A percentile compares a stretch with the other conserved stretches of the same genome.
phyloP scores from a whole-genome alignment of 371 early-diverging fungal genomes.

The Chytridium lagenaria region DNA sequence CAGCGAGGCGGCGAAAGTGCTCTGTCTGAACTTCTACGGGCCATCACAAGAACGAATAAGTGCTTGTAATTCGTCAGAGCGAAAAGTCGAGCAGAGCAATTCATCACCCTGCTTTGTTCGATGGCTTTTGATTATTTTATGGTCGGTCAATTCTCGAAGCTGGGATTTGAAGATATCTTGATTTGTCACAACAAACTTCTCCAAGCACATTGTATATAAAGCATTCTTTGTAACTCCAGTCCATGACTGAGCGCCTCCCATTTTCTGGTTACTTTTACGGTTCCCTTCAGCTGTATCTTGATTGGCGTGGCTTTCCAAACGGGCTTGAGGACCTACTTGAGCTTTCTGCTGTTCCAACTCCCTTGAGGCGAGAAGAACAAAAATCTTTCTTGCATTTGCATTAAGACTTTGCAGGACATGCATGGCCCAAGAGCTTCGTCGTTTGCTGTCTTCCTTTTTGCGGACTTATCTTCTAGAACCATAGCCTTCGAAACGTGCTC shows the following conservation, averaged over 20 bases:
- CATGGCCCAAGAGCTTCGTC: constrained; percentile 61
- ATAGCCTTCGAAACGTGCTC: constrained; percentile 74
- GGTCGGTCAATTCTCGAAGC: constrained; percentile 91
- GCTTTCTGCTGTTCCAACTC: background rate
- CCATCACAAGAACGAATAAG: constrained; percentile 50
- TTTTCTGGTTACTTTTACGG: background rate
- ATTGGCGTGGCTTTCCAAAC: background rate
- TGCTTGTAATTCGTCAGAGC: constrained; percentile 61
- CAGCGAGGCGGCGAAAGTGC: background rate
- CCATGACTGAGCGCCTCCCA: too few species aligned
- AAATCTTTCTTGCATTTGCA: constrained; percentile 81
- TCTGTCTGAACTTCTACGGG: too few species aligned
- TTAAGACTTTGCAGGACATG: constrained; percentile 86
- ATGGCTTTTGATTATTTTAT: constrained; percentile 78
- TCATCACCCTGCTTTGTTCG: constrained; percentile 74
- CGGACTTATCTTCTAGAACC: constrained; percentile 20
- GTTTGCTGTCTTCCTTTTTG: background rate
- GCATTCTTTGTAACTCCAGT: constrained; percentile 55
- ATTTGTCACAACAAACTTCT: constrained; percentile 81
- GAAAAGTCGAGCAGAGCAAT: constrained; percentile 81
- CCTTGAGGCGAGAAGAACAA: constrained; percentile 59
- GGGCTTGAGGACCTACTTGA: background rate
- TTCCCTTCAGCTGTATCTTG: constrained; percentile 4
- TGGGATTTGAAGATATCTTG: constrained; percentile 83
- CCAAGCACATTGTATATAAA: constrained; percentile 75